Conservation (phyloP, 2,329 filamentous ascomycete genomes). For the Pseudogymnoascus sp. region DNA sequence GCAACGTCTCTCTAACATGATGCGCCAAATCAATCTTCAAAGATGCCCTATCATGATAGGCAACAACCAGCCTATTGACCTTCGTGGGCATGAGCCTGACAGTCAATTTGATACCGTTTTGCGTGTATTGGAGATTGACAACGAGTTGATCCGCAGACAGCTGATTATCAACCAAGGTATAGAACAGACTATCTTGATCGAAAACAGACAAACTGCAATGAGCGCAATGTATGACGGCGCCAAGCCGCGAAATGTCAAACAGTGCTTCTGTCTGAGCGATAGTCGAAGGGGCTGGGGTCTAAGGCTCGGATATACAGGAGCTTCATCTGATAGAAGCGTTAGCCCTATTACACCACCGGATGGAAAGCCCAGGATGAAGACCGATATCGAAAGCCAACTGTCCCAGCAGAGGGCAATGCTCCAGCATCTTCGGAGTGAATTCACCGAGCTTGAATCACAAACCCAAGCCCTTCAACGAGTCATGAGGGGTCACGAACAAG, state of each 20-base stretch:
- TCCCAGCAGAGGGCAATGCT: slow-evolving; percentile 42
- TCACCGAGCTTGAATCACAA: slow-evolving; percentile 37
- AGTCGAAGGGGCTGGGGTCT: slow-evolving; percentile 51
- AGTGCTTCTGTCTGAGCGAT: slow-evolving; percentile 64
- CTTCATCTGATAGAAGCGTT: slow-evolving; percentile 41
- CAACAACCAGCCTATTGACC: slow-evolving; percentile 48
- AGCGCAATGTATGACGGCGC: slow-evolving; percentile 58
- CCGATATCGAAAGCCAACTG: slow-evolving; percentile 64
- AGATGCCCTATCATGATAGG: slow-evolving; percentile 58
- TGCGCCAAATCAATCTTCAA: slow-evolving; percentile 47
- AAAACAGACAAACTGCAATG: slow-evolving; percentile 58
- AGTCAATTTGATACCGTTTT: slow-evolving; percentile 67
- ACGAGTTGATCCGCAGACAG: slow-evolving; percentile 68
- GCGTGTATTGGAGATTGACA: slow-evolving; percentile 72
- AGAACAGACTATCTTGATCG: slow-evolving; percentile 76
- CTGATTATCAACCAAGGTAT: slow-evolving; percentile 76
- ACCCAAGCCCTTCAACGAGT: slow-evolving; percentile 26
- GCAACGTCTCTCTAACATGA: slow-evolving; percentile 56
- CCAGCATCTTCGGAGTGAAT: slow-evolving; percentile 47
- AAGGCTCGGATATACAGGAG: slow-evolving; percentile 45
- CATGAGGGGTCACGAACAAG: slow-evolving; percentile 34
- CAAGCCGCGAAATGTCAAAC: slow-evolving; percentile 59
- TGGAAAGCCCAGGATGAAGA: slow-evolving; percentile 63
- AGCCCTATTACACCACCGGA: slow-evolving; percentile 36
- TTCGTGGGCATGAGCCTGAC: slow-evolving; percentile 65